Evolutionary conservation across 139 green algal species (phyloP), one percentile per base, ranked within the genome.

Genomic region (Picochlorum sp.): DNA sequence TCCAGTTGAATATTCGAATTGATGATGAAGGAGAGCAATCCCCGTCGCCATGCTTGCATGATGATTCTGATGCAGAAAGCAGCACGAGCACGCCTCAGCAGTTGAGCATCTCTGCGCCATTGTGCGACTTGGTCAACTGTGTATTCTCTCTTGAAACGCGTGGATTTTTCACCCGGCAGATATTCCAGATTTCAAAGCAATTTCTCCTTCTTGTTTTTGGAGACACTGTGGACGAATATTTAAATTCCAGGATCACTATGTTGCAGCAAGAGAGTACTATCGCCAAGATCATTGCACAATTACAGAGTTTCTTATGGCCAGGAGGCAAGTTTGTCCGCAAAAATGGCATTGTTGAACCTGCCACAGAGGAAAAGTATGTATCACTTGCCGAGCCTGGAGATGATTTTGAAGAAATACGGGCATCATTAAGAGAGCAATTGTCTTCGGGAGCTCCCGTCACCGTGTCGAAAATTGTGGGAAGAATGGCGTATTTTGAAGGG

Each of bases 131-230:
- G 11, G 69, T 88, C 11, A 84, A 87, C 49, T 76, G 69, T 21
- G 44, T 91, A 45, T 90, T 91, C 47, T 64, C 82, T 52, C 71
- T 91, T 34, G 70, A 83, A 23, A 79, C 57, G 6, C 69, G 77
- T 14, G 82, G 83, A 50, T 87, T 87, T 68, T 82, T 89, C 66
- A 56, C 83, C 8, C 63, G 79, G 3, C 83, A 88, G 73, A 74
- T 85, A 45, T 79, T 80, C 51, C 61, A 49, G 14, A 72, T 79
- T 55, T 77, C 78, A 7, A 72, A 82, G 3, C 82, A 90, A 70
- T 49, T 79, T 65, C 74, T 94, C 52, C 86, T 82, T 3, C 65
- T 95, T 62, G 57, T 91, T 51, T 84, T 84, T 7, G 88, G 86
- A 18, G 85, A 81, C 51, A 67, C 81, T 1, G 84, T 95, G 20